Conservation (phyloP, 768 basidiomycete species). For the Cyclocybe cylindracea region DNA sequence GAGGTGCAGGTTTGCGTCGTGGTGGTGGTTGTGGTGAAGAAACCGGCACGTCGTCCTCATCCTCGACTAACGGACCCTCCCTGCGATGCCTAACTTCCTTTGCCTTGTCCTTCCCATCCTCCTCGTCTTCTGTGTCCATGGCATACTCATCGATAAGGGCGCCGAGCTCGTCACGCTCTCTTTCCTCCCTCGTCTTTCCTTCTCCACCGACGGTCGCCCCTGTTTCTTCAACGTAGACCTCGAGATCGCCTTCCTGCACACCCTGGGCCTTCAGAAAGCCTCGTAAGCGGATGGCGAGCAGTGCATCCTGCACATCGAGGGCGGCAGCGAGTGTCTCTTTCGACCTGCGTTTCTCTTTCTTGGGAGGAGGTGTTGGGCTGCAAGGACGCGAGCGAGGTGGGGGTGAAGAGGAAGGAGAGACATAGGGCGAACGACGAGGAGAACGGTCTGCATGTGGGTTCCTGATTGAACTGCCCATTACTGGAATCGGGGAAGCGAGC, state of each 20-base stretch:
- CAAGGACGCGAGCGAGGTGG: neutral
- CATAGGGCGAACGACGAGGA: too few species aligned
- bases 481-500: too few species aligned
- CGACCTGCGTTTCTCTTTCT: neutral
- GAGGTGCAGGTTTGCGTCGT: neutral
- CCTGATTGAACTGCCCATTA: neutral
- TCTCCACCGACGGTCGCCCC: neutral
- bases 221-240: conserved; percentile 2
- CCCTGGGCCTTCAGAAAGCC: conserved; percentile 21
- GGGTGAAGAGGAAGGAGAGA: neutral
- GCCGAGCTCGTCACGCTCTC: neutral
- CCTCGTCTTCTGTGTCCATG: neutral
- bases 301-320: conserved; percentile 25
- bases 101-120: neutral
- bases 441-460: neutral
- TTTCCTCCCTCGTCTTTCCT: neutral
- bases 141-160: neutral
- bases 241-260: conserved; percentile 17
- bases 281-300: conserved; percentile 21
- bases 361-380: neutral
- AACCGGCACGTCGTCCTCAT: conserved; percentile 3
- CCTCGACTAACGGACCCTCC: conserved; percentile 3
- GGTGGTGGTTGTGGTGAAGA: neutral
- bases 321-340: conserved; percentile 7
- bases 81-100: neutral